Base-by-base conservation (phyloP, 148 eudicot species). In the Amaranthus palmeri region DNA sequence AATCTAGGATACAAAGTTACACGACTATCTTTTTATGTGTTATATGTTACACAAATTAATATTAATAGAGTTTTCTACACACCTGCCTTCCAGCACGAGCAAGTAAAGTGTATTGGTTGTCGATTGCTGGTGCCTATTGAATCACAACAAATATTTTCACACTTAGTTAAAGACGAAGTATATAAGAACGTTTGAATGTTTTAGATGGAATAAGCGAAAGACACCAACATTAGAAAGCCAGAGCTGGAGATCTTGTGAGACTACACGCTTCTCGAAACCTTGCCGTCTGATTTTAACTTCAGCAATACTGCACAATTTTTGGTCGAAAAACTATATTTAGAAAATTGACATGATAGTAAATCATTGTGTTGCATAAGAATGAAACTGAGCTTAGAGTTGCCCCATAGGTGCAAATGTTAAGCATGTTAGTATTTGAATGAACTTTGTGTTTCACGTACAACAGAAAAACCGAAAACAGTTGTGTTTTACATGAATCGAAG, bases 71-170 rank as follows among this genome's bases (percentile, higher is more conserved):
- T 7, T 45, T 3, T 14, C 7, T 57, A 49, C 42, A 46, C 68
- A 87, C 98, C 90, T 95, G 96, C 77, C 98, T 85, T 69, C 97
- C 98, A 41, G 98, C 98, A 64, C 98, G 96, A 68, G 98, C 97
- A 72, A 95, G 98, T 73, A 95, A 86, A 47, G 81, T 85, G 83
- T 84, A 89, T 67, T 85, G 82, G 71, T 88, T 78, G 51, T 88
- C 88, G 49, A 66, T 50, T 6, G 93, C 83, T 68, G 96, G 96
- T 52, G 91, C 97, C 98, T 95, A 86, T 51, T 72, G 74, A 65
- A 70, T 54, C 12, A 50, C 13, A 53, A 47, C 71, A 59, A 70
- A 52, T 53, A 76, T 53, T 67, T 40, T 45, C 45, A 42, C 57
- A 3, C 47, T 54, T 46, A 46, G 49, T 48, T 12, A 14, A 72